Conservation (phyloP, 345 rosid species). For the Eutrema heterophyllum region DNA sequence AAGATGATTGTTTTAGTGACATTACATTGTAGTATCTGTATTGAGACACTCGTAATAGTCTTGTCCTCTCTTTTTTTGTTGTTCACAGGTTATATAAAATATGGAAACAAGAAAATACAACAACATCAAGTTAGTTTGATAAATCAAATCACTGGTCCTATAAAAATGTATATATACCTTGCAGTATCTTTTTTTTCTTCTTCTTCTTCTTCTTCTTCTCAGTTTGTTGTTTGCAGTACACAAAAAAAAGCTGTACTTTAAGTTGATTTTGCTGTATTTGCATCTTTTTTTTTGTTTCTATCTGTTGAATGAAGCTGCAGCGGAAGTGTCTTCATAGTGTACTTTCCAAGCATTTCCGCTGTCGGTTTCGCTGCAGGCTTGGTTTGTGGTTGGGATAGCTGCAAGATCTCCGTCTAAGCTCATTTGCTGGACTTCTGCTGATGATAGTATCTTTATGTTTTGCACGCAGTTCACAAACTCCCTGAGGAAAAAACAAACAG, state of each 20-base stretch:
- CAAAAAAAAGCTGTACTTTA: constrained; percentile 19
- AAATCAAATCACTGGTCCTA: constrained; percentile 23
- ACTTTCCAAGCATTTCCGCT: constrained; percentile 88
- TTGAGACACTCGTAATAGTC: not conserved
- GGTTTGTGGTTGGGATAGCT: constrained; percentile 57
- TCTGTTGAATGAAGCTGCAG: constrained; percentile 82
- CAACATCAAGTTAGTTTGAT: constrained; percentile 21
- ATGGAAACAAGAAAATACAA: constrained; percentile 7
- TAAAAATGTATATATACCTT: constrained; percentile 26
- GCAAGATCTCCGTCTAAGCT: constrained; percentile 92
- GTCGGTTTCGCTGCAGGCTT: constrained; percentile 83
- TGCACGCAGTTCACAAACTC: constrained; percentile 69
- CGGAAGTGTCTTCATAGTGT: constrained; percentile 74
- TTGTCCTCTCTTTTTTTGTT: not conserved
- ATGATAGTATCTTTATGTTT: constrained; percentile 84
- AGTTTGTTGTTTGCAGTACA: constrained; percentile 24
- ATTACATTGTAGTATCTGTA: constrained; percentile 10
- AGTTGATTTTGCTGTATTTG: constrained; percentile 14
- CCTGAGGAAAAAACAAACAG: constrained; percentile 15
- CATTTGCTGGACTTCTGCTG: constrained; percentile 94
- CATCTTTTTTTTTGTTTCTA: constrained; percentile 15
- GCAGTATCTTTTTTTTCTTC: constrained; percentile 17
- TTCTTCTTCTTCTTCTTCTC: constrained; percentile 17
- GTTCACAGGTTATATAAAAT: constrained; percentile 24
- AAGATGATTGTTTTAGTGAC: constrained; percentile 10